Percentiles rank a stretch among this genome's conserved stretches.
phyloP scores from a whole-genome alignment of 345 rosid genomes.

The Lagerstroemia speciosa region DNA sequence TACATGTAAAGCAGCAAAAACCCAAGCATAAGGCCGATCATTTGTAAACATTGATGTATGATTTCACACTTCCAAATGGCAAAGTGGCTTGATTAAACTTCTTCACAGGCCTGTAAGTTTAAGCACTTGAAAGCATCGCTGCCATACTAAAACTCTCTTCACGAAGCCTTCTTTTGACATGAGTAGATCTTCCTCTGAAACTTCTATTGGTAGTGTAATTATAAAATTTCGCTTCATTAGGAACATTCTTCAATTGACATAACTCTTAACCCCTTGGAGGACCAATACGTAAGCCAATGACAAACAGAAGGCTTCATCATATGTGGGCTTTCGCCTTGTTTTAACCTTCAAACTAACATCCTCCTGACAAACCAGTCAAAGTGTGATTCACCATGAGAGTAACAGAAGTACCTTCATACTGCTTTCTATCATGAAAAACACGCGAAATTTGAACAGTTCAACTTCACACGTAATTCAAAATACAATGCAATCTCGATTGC shows the following conservation, averaged over 20 bases:
- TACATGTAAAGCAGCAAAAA: slow-evolving; percentile 20
- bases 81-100: slow-evolving; percentile 47
- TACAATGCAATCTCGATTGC: background rate
- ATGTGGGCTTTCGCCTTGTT: slow-evolving; percentile 89
- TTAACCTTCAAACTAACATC: slow-evolving; percentile 96
- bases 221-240: slow-evolving; percentile 43
- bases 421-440: background rate
- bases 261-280: slow-evolving; percentile 42
- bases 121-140: slow-evolving; percentile 56
- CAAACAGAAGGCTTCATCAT: slow-evolving; percentile 58
- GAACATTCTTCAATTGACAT: slow-evolving; percentile 50
- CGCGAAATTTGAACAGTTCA: background rate
- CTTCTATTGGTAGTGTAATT: slow-evolving; percentile 62
- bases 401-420: slow-evolving; percentile 21
- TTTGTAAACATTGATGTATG: slow-evolving; percentile 54
- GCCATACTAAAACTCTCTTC: slow-evolving; percentile 43
- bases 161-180: slow-evolving; percentile 39
- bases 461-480: background rate
- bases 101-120: slow-evolving; percentile 65
- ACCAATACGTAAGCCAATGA: slow-evolving; percentile 58
- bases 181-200: slow-evolving; percentile 50
- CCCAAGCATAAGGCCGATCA: slow-evolving; percentile 49
- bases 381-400: slow-evolving; percentile 34
- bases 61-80: slow-evolving; percentile 72
- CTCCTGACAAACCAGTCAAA: slow-evolving; percentile 93